phyloP scores from a whole-genome alignment of 2,329 filamentous ascomycete species.

The Ceratocystis colombiana region DNA sequence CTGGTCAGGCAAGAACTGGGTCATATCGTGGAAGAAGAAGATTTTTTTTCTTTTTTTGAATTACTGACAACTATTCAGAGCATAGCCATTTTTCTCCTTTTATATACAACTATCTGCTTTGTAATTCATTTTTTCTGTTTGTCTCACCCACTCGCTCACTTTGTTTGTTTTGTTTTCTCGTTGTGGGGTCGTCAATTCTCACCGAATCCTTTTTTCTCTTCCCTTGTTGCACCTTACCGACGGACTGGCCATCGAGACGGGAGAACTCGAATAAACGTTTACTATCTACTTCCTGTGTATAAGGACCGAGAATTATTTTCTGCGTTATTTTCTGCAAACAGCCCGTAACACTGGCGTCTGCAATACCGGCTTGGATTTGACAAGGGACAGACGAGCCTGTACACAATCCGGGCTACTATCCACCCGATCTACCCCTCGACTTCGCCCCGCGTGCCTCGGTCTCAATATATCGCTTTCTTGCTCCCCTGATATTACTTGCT shows the following conservation, averaged over 20 bases:
- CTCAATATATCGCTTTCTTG: background rate
- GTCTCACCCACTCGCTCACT: background rate
- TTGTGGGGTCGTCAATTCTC: background rate
- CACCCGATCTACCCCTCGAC: background rate
- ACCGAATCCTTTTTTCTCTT: background rate
- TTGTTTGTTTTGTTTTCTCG: conserved; percentile 3
- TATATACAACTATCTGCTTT: background rate
- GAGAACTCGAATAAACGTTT: too few relatives aligned
- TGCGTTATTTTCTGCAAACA: too few relatives aligned
- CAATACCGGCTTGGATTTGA: too few relatives aligned
- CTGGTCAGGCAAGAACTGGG: background rate
- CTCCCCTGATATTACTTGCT: background rate
- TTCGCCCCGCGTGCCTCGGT: background rate
- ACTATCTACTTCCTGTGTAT: too few relatives aligned
- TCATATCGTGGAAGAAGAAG: background rate
- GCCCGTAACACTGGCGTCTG: too few relatives aligned
- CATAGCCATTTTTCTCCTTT: background rate
- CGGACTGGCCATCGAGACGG: background rate
- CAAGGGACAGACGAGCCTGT: too few relatives aligned
- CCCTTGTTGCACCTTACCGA: background rate
- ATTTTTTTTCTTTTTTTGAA: background rate
- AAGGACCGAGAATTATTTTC: too few relatives aligned
- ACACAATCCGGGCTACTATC: too few relatives aligned
- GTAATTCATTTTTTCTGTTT: background rate
- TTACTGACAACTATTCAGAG: background rate